Conservation (phyloP, 192 early-diverging fungal genomes). For the Umbelopsis ramanniana region DNA sequence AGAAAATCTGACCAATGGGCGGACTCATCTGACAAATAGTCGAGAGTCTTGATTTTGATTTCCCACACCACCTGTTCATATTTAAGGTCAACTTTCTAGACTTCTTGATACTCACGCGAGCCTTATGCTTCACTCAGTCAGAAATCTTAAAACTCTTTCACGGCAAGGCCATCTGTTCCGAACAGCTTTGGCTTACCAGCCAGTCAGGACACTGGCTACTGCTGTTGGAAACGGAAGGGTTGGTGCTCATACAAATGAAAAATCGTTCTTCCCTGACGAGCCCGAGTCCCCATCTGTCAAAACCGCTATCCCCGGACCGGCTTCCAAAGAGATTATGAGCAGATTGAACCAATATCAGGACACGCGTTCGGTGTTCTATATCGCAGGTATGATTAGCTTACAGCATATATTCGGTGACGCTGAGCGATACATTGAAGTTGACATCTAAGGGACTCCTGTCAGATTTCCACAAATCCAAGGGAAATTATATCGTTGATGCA, state of each 20-base stretch:
- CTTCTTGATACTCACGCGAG: neutral
- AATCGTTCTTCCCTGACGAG: constrained; percentile 51
- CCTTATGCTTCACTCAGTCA: constrained; percentile 15
- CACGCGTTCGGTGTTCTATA: constrained; percentile 66
- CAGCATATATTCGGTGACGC: neutral
- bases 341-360: constrained; percentile 63
- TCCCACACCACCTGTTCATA: neutral
- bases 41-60: constrained; percentile 1
- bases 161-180: neutral
- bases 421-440: too few relatives aligned
- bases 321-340: constrained; percentile 54
- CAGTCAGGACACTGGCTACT: constrained; percentile 6
- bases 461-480: constrained; percentile 68
- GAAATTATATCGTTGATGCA: constrained; percentile 76
- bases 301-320: constrained; percentile 64
- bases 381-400: constrained; percentile 42
- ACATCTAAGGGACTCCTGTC: neutral
- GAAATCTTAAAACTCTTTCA: constrained; percentile 6
- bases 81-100: constrained; percentile 6
- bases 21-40: constrained; percentile 7
- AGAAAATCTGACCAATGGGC: constrained; percentile 6
- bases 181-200: constrained; percentile 6
- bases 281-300: constrained; percentile 59
- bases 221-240: neutral
- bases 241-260: neutral